Evolutionary conservation across 2,329 filamentous ascomycete genomes (phyloP).

Genomic region (Claviceps cyperi): DNA sequence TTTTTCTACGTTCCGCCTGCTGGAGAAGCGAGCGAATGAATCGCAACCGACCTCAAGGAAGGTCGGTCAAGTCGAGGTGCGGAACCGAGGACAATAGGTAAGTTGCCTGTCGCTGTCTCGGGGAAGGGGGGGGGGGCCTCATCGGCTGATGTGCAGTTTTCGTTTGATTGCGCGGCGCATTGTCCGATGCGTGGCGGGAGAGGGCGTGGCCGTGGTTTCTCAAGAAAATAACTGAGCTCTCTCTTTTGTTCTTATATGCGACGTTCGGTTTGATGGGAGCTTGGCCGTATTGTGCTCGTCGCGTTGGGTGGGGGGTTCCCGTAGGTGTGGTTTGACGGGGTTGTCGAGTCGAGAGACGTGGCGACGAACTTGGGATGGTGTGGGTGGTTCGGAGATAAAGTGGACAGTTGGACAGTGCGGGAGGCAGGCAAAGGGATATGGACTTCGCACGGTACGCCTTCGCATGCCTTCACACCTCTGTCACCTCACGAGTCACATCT

Average conservation of each 20-base stretch:
- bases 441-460: not conserved
- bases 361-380: too few relatives aligned
- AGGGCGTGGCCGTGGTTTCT: not conserved
- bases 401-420: too few relatives aligned
- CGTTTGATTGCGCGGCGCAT: slow-evolving; percentile 15
- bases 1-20: not conserved
- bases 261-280: not conserved
- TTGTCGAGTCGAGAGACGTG: too few relatives aligned
- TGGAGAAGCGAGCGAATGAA: not conserved
- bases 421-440: not conserved
- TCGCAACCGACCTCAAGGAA: not conserved
- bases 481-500: too few relatives aligned
- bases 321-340: too few relatives aligned
- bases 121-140: slow-evolving; percentile 10
- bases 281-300: not conserved
- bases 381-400: too few relatives aligned
- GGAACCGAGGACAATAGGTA: too few relatives aligned
- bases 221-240: too few relatives aligned
- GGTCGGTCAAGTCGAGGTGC: not conserved
- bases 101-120: too few relatives aligned
- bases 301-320: not conserved
- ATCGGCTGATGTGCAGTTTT: slow-evolving; percentile 12
- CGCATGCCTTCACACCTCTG: not conserved
- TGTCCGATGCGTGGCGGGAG: slow-evolving; percentile 5
- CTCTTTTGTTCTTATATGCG: not conserved